Evolutionary conservation across 805 yeast genomes (phyloP).

Genomic region (Starmerella scarabaei): DNA sequence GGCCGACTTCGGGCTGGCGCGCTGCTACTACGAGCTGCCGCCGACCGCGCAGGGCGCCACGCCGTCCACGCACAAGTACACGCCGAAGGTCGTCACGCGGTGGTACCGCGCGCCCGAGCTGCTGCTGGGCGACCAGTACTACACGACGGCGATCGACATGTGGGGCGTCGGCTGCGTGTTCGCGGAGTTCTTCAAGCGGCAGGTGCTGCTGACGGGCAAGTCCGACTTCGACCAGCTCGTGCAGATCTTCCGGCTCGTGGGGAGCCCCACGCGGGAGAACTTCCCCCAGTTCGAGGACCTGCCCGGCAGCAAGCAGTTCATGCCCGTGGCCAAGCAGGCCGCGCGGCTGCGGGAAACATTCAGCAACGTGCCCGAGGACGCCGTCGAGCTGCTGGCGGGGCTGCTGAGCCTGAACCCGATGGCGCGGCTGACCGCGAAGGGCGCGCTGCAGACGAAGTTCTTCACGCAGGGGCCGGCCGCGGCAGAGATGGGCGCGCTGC

Average conservation of each 20-base stretch:
- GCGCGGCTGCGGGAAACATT: conserved; percentile 33
- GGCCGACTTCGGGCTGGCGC: conserved; percentile 92
- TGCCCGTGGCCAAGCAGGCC: conserved; percentile 20
- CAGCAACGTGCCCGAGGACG: conserved; percentile 20
- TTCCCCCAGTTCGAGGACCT: conserved; percentile 52
- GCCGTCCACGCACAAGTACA: conserved; percentile 32
- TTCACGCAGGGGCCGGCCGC: conserved; percentile 60
- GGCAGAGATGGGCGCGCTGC: conserved; percentile 40
- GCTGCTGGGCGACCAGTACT: conserved; percentile 67
- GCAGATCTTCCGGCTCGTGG: conserved; percentile 65
- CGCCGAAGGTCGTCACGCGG: conserved; percentile 78
- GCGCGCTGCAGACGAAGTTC: conserved; percentile 59
- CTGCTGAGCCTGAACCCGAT: conserved; percentile 59
- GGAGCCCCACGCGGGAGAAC: conserved; percentile 51
- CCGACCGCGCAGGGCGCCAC: conserved; percentile 42
- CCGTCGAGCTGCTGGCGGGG: conserved; percentile 37
- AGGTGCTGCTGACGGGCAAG: conserved; percentile 74
- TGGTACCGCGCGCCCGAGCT: conserved; percentile 98
- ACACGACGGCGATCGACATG: conserved; percentile 89
- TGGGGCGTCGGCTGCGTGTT: conserved; percentile 98
- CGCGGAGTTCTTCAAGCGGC: conserved; percentile 72
- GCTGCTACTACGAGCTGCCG: conserved; percentile 49
- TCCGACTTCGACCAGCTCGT: conserved; percentile 83
- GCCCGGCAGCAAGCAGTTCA: conserved; percentile 31
- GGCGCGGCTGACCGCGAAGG: conserved; percentile 62